Base-by-base conservation (phyloP, 2,329 filamentous ascomycete species). In the Venturia asperata region DNA sequence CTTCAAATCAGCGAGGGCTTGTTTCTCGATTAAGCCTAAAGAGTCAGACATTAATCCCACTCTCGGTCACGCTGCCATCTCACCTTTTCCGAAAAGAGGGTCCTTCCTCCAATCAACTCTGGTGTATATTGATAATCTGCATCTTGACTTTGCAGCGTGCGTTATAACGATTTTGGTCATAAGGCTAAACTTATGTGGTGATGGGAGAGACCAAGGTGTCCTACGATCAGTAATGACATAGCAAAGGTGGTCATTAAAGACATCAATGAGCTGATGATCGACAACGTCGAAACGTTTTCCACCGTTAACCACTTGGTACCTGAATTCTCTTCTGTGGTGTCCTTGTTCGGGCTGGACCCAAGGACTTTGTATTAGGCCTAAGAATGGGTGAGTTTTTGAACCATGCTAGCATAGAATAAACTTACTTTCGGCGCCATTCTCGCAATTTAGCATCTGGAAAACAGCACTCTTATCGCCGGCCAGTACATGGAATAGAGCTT, bases 381-480 rank as follows among this genome's bases (percentile, higher is more conserved):
- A 42, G 55, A 15, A 55, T 17, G 41, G 63, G 61, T 61, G 13
- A 65, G 34, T 19, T 19, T 62, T 15, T 15, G 17, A 27, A 43
- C 21, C 24, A 43, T 27, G 10, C 5, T n/a, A 27, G 39, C 34
- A 41, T 24, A 34, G 19, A 62, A 24, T 27, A 24, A 19, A 56
- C 65, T 68, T 73, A 81, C 79, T 77, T 74, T 87, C 85, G 17
- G 90, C 91, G 70, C 87, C 84, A 63, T 90, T 84, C 74, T 96
- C 91, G 73, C 91, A 88, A 74, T 97, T 93, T 39, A 97, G 81
- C 71, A 93, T 87, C 70, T 94, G 91, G 77, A 97, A 99, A 47
- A 97, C 87, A 42, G 92, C 91, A 74, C 91, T 96, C 77, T 93
- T 96, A 76, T 99, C 94, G 45, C 94, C 94, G 75, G 97, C 99